A percentile compares a stretch with the other conserved stretches of the same genome.
These are phyloP conservation scores for Spencermartinsiella europaea DNA, from an alignment of 805 yeast genomes.

Conservation along the genomic window DNA sequence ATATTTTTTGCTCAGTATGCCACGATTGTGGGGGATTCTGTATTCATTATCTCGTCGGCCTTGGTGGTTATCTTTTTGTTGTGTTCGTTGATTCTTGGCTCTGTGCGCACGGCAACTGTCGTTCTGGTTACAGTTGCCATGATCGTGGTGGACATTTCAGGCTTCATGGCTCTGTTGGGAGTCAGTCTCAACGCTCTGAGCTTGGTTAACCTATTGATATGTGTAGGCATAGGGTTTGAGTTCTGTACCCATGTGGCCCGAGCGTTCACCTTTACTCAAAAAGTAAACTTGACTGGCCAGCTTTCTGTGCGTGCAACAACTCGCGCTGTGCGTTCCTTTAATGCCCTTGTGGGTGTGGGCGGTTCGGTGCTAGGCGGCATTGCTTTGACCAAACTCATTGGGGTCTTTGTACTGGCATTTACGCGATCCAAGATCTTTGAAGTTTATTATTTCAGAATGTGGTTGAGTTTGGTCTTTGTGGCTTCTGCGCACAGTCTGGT, in stretches of 20 bases:
- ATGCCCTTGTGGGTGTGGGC: slow-evolving; percentile 75
- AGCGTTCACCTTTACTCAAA: slow-evolving; percentile 52
- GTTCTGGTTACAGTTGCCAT: slow-evolving; percentile 54
- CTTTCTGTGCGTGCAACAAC: slow-evolving; percentile 27
- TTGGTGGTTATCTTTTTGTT: slow-evolving; percentile 43
- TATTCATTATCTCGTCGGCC: slow-evolving; percentile 50
- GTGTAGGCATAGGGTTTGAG: slow-evolving; percentile 90
- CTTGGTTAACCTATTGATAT: slow-evolving; percentile 84
- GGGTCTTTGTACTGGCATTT: slow-evolving; percentile 80
- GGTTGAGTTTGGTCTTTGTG: slow-evolving; percentile 71
- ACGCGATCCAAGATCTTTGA: slow-evolving; percentile 85
- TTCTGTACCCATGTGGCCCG: slow-evolving; percentile 84
- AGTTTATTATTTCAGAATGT: slow-evolving; percentile 90
- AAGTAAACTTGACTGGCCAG: slow-evolving; percentile 7
- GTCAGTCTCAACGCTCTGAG: slow-evolving; percentile 84
- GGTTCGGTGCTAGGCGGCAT: slow-evolving; percentile 89
- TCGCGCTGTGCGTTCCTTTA: slow-evolving; percentile 37
- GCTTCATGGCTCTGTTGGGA: slow-evolving; percentile 68
- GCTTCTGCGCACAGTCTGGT: slow-evolving; percentile 77
- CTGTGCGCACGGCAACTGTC: slow-evolving; percentile 52
- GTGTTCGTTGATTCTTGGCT: slow-evolving; percentile 59
- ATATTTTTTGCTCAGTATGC: slow-evolving; percentile 87
- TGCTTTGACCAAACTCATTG: slow-evolving; percentile 82
- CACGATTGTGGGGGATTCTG: slow-evolving; percentile 55
- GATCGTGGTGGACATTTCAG: slow-evolving; percentile 70